These are phyloP conservation scores for Cutaneotrichosporon cutaneum DNA, from an alignment of 1,284 basidiomycete species.

Conservation along the genomic window DNA sequence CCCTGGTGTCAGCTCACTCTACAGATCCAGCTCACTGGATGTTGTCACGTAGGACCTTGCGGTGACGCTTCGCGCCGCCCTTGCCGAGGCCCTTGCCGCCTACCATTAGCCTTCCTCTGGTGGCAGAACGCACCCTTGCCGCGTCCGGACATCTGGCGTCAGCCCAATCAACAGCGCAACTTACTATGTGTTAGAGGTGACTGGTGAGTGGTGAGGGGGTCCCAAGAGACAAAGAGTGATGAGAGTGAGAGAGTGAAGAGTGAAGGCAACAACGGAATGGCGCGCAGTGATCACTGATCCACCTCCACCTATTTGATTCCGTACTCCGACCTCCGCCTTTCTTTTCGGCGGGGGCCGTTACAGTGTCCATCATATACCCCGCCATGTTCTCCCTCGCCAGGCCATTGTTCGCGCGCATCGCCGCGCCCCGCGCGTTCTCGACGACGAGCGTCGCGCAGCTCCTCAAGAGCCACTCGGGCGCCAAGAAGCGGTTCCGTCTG, in stretches of 20 bases:
- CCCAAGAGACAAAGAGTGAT: too few relatives aligned
- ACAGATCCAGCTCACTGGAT: slow-evolving; percentile 62
- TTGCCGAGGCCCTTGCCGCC: slow-evolving; percentile 74
- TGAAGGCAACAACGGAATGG: not conserved
- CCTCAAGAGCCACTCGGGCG: slow-evolving; percentile 41
- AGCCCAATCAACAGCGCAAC: not conserved
- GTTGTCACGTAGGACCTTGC: slow-evolving; percentile 77
- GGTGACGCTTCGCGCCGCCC: slow-evolving; percentile 85
- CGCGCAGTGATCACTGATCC: not conserved
- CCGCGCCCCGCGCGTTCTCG: slow-evolving; percentile 19
- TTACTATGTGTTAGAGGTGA: not conserved
- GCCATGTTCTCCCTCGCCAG: slow-evolving; percentile 12
- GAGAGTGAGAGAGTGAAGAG: too few relatives aligned
- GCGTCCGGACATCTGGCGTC: slow-evolving; percentile 65
- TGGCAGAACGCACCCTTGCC: slow-evolving; percentile 60
- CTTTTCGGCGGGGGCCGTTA: not conserved
- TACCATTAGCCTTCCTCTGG: not conserved
- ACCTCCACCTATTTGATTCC: not conserved
- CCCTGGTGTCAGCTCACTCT: slow-evolving; percentile 29
- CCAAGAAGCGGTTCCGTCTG: slow-evolving; percentile 41
- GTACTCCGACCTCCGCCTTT: not conserved
- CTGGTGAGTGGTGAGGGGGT: too few relatives aligned
- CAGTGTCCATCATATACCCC: not conserved
- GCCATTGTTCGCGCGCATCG: not conserved
- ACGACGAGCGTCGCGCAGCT: slow-evolving; percentile 21